Evolutionary conservation across 1,284 basidiomycete genomes (phyloP).

Genomic region (Somion occarium): DNA sequence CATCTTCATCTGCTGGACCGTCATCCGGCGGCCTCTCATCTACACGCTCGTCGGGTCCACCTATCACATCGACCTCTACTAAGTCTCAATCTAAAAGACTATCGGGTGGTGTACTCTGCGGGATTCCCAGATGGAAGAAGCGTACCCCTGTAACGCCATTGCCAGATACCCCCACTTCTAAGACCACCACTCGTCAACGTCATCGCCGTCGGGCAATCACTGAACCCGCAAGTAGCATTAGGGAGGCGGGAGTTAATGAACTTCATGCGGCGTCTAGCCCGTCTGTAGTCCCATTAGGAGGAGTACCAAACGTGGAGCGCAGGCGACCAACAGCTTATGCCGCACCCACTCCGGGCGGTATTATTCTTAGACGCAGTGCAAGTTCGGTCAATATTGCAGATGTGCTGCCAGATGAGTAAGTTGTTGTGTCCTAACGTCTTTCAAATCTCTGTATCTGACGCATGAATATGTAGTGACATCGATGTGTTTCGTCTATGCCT

Average conservation of each 20-base stretch:
- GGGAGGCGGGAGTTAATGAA: neutral
- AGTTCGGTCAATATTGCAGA: neutral
- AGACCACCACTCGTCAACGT: neutral
- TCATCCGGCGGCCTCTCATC: neutral
- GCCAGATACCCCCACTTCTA: too few relatives aligned
- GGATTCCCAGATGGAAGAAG: too few relatives aligned
- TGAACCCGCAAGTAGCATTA: neutral
- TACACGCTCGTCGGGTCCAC: neutral
- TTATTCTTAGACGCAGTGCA: neutral
- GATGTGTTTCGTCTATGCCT: conserved; percentile 1
- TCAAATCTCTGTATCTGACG: neutral
- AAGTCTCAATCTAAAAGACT: neutral
- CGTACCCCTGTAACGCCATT: too few relatives aligned
- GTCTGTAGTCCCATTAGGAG: too few relatives aligned
- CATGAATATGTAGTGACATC: neutral
- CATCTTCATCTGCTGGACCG: neutral
- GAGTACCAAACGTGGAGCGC: too few relatives aligned
- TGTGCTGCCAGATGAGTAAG: conserved; percentile 4
- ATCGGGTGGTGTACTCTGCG: neutral
- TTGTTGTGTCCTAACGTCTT: neutral
- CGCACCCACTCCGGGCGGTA: neutral
- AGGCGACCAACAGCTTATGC: too few relatives aligned
- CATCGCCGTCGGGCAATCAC: neutral
- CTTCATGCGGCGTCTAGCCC: too few relatives aligned
- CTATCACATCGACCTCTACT: neutral